A percentile compares a stretch with the other conserved stretches of the same genome.
These are phyloP conservation scores for Parachaetomium inaequale DNA, from an alignment of 495 filamentous ascomycete genomes.

Conservation along the genomic window DNA sequence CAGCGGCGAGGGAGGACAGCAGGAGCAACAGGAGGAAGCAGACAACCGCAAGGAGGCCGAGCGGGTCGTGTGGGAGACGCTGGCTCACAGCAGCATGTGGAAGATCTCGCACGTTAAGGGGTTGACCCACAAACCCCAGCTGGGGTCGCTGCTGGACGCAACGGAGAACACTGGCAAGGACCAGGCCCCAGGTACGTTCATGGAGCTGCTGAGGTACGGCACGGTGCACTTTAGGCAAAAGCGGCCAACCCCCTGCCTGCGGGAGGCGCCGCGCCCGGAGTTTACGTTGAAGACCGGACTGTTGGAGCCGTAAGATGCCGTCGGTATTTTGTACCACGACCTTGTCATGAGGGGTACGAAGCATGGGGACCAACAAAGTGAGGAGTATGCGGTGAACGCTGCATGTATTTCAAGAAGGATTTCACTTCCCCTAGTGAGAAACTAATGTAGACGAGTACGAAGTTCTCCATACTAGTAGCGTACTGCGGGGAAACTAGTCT, in stretches of 20 bases:
- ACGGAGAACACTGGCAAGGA: not conserved
- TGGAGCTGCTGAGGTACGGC: constrained; percentile 1
- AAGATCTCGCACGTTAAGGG: not conserved
- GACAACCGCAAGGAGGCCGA: not conserved
- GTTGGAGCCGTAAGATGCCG: not conserved
- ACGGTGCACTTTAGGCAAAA: not conserved
- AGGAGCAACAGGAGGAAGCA: not conserved
- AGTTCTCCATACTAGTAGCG: too few relatives aligned
- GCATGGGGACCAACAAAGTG: too few relatives aligned
- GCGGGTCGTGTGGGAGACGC: not conserved
- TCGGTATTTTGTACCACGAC: too few relatives aligned
- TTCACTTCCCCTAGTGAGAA: too few relatives aligned
- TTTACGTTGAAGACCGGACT: not conserved
- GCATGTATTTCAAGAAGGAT: too few relatives aligned
- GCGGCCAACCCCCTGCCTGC: not conserved
- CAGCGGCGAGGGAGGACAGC: not conserved
- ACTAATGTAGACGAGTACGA: too few relatives aligned
- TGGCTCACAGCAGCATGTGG: not conserved
- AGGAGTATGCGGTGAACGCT: too few relatives aligned
- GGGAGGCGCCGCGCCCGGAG: not conserved
- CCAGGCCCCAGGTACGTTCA: not conserved
- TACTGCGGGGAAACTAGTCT: too few relatives aligned
- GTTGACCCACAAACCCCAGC: not conserved
- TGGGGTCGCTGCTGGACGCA: constrained; percentile 1
- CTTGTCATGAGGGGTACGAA: too few relatives aligned